A percentile compares a stretch with the other conserved stretches of the same genome.
These are phyloP conservation scores for Penicillium verhagenii DNA, from an alignment of 495 filamentous ascomycete species.

Conservation along the genomic window DNA sequence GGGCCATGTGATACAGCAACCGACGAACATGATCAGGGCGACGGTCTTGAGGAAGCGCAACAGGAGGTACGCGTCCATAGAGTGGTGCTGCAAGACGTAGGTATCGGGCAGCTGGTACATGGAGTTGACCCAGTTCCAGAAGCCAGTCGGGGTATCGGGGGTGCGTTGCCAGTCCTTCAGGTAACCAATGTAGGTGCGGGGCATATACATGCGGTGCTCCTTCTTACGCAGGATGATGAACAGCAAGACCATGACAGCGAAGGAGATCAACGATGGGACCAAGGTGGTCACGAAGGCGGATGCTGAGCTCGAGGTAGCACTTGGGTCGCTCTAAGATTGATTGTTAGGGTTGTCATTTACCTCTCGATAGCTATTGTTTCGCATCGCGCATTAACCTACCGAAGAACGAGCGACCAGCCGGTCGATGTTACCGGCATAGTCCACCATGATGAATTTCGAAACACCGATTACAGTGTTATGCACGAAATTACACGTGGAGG, in stretches of 20 bases:
- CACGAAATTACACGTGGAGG: neutral
- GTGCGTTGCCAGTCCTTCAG: conserved; percentile 67
- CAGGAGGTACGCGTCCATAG: conserved; percentile 85
- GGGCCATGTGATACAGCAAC: conserved; percentile 79
- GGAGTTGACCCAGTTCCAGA: conserved; percentile 70
- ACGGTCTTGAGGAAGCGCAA: conserved; percentile 79
- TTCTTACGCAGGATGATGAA: conserved; percentile 77
- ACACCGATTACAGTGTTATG: conserved; percentile 1
- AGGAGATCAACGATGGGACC: conserved; percentile 46
- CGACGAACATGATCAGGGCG: conserved; percentile 72
- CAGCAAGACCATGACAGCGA: conserved; percentile 62
- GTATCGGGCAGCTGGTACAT: conserved; percentile 81
- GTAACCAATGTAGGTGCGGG: conserved; percentile 80
- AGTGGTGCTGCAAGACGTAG: conserved; percentile 84
- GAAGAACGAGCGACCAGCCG: conserved; percentile 25
- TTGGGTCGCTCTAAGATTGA: conserved; percentile 7
- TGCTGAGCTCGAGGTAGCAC: conserved; percentile 41
- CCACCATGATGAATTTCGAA: conserved; percentile 25
- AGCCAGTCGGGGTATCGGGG: conserved; percentile 63
- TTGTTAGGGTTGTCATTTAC: no score
- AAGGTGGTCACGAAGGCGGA: conserved; percentile 69
- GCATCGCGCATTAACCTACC: neutral
- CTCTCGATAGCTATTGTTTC: no score
- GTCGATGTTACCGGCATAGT: conserved; percentile 27
- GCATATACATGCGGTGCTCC: conserved; percentile 78